Evolutionary conservation across 2,329 filamentous ascomycete species (phyloP), one percentile per base, ranked within the genome.

Genomic region (Hawksworthiomyces lignivorus): DNA sequence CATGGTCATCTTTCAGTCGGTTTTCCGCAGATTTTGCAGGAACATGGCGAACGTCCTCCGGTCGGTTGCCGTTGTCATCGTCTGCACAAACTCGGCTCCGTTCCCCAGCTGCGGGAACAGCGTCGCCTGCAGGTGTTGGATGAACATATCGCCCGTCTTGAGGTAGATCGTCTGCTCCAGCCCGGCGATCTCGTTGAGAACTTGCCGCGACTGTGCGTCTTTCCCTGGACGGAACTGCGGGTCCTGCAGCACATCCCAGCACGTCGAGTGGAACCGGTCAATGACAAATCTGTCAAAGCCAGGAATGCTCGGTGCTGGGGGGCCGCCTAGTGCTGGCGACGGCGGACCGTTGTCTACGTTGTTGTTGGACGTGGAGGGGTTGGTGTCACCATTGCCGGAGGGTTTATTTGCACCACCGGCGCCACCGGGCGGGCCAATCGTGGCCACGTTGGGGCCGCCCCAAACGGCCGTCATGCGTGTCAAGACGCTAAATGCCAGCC

Each of bases 261-360:
- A 89, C 7, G 94, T 73, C 0, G 85, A 77, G 45, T 94, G 90
- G 66, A 98, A 95, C 18, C 84, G 78, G 32, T 85, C 79, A 45
- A 97, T 84, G 63, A 95, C 84, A 63, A 95, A 97, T 43, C 77
- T 75, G 53, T 95, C 88, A 58, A 98, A 98, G 7, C 92, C 90
- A 3, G 89, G 86, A 21, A 98, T 80, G 15, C 63, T 65, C 10
- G 79, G 78, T 10, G 64, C 59, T 4, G 77, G 44, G 5, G 68
- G 2, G 70, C 68, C 4, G 9, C 38, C 48, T 6, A 47, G 3
- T 5, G 29, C 24, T 14, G 29, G 26, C 12, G 17, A 31, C 10
- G 34, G 27, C 21, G 29, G n/a, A 12, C 21, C 29, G 28, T 28
- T 26, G 20, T 15, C 30, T 20, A 17, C 36, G n/a, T 19, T 31